phyloP scores from a whole-genome alignment of 1,284 basidiomycete genomes.

The Leccinum pachyderme region DNA sequence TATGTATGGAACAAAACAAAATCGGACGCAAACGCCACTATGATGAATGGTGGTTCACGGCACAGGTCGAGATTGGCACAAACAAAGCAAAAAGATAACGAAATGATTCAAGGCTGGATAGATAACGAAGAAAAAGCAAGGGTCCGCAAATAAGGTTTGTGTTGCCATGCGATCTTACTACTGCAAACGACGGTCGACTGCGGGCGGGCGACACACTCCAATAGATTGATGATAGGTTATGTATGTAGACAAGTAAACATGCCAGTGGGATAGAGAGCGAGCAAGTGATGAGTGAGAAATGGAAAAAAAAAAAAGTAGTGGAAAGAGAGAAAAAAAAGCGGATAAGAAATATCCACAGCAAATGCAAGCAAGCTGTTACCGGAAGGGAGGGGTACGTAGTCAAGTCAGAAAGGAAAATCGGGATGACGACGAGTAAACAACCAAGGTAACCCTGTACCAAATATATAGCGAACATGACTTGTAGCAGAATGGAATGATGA shows the following conservation, averaged over 20 bases:
- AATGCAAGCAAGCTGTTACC: conserved; percentile 29
- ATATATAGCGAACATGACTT: conserved; percentile 23
- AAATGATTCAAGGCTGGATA: too few relatives aligned
- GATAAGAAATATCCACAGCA: conserved; percentile 31
- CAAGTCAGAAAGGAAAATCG: not conserved
- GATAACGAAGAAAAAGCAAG: too few relatives aligned
- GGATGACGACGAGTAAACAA: not conserved
- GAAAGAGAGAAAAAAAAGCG: not conserved
- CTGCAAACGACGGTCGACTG: too few relatives aligned
- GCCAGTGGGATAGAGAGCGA: conserved; percentile 11
- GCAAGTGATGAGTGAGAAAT: not conserved
- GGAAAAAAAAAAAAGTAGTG: not conserved
- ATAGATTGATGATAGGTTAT: conserved; percentile 32
- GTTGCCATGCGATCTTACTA: too few relatives aligned
- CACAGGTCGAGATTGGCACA: too few relatives aligned
- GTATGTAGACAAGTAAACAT: conserved; percentile 20
- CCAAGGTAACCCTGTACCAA: conserved; percentile 14
- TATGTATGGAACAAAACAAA: too few relatives aligned
- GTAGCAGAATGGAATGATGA: conserved; percentile 8
- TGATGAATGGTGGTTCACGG: too few relatives aligned
- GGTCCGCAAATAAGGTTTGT: too few relatives aligned
- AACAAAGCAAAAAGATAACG: too few relatives aligned
- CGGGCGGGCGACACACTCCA: conserved; percentile 2
- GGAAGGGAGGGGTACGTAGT: not conserved
- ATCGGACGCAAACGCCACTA: too few relatives aligned